Conservation (phyloP, 805 yeast species). For the Metschnikowia amazonensis region DNA sequence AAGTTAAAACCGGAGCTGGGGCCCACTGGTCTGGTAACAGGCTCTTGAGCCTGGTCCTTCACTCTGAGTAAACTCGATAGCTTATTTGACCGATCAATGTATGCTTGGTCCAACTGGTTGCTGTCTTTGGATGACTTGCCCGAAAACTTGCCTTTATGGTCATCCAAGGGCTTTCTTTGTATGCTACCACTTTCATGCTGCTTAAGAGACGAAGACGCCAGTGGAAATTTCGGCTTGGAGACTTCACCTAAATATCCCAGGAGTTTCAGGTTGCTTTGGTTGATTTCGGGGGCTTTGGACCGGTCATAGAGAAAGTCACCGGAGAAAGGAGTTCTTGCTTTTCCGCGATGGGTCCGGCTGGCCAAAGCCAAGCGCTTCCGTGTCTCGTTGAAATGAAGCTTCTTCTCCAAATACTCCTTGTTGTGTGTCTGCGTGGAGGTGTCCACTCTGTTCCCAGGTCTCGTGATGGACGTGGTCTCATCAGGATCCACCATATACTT, state of each 20-base stretch:
- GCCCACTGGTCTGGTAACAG: slow-evolving; percentile 9
- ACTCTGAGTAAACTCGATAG: slow-evolving; percentile 29
- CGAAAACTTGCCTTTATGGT: neutral
- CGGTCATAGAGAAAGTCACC: slow-evolving; percentile 38
- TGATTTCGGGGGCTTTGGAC: slow-evolving; percentile 12
- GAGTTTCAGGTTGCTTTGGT: slow-evolving; percentile 14
- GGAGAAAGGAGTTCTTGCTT: slow-evolving; percentile 25
- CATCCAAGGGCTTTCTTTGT: neutral
- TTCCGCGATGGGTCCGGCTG: slow-evolving; percentile 13
- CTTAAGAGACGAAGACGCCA: neutral
- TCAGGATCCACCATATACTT: slow-evolving; percentile 41
- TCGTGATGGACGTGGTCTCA: slow-evolving; percentile 28
- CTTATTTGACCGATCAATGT: slow-evolving; percentile 23
- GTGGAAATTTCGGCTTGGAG: slow-evolving; percentile 29
- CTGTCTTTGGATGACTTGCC: slow-evolving; percentile 5
- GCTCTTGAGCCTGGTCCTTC: slow-evolving; percentile 19
- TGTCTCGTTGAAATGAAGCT: slow-evolving; percentile 25
- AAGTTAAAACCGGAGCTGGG: slow-evolving; percentile 41
- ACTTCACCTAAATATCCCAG: slow-evolving; percentile 35
- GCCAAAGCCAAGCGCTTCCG: slow-evolving; percentile 16
- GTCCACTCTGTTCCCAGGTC: slow-evolving; percentile 30
- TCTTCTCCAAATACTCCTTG: slow-evolving; percentile 24
- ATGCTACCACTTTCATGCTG: neutral
- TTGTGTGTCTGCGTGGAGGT: slow-evolving; percentile 42
- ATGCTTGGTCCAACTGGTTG: slow-evolving; percentile 27